Evolutionary conservation across 108 stramenopile species (phyloP).

Genomic region (Hondaea fermentalgiana): DNA sequence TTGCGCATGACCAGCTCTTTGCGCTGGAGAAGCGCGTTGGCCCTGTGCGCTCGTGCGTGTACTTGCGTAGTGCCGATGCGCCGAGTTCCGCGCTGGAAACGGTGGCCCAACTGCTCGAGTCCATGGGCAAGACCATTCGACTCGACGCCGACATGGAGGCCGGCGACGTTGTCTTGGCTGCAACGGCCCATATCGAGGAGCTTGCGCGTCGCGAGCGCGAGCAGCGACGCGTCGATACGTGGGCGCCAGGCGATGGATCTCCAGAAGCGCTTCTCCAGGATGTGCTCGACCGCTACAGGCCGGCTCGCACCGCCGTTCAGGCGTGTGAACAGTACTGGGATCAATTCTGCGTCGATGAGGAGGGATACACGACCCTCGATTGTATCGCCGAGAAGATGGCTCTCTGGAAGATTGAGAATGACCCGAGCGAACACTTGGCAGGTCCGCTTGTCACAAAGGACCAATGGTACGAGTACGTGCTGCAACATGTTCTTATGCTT

Average conservation of each 20-base stretch:
- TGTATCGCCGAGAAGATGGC: not conserved
- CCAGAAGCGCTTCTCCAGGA: not conserved
- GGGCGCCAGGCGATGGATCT: not conserved
- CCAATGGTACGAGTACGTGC: conserved; percentile 9
- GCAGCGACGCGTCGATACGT: not conserved
- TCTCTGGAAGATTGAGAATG: not conserved
- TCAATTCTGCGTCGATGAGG: not conserved
- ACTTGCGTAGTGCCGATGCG: not conserved
- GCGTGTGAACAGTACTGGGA: not conserved
- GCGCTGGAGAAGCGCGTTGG: conserved; percentile 21
- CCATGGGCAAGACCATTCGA: not conserved
- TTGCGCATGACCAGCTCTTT: conserved; percentile 25
- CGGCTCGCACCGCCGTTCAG: not conserved
- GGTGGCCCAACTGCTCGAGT: not conserved
- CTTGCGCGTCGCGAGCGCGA: not conserved
- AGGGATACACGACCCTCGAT: not conserved
- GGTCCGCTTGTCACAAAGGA: not conserved
- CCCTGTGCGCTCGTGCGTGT: not conserved
- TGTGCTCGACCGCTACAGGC: not conserved
- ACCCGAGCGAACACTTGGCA: not conserved
- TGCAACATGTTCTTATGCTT: not conserved
- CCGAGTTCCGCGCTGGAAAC: not conserved
- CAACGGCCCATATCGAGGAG: not conserved
- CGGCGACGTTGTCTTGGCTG: not conserved
- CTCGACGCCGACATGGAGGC: not conserved